Evolutionary conservation across 306 rosid genomes (phyloP).

Genomic region (Inga laurina): DNA sequence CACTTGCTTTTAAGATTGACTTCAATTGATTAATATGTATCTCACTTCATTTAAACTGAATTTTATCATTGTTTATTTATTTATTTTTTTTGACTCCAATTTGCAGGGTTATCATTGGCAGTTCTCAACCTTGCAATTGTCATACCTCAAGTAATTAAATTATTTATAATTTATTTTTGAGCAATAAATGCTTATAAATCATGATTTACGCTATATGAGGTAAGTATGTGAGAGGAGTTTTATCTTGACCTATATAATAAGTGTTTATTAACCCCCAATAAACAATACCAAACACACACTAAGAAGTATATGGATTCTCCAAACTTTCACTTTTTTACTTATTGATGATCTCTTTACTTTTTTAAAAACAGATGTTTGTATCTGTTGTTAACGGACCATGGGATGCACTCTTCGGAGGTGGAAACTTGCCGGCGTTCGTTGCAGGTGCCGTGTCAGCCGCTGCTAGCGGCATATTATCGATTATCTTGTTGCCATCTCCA

Average conservation of each 20-base stretch:
- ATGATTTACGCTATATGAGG: too few relatives aligned
- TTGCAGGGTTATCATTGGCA: neutral
- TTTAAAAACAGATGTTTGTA: slow-evolving; percentile 55
- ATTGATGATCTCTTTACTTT: neutral
- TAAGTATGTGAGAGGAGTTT: too few relatives aligned
- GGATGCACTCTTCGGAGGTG: slow-evolving; percentile 78
- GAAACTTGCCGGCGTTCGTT: slow-evolving; percentile 87
- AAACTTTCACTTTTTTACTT: neutral
- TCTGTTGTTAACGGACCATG: slow-evolving; percentile 72
- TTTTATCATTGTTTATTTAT: neutral
- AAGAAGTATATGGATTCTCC: neutral
- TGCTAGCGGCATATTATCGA: slow-evolving; percentile 56
- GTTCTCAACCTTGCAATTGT: slow-evolving; percentile 16
- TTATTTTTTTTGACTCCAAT: neutral
- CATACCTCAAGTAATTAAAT: neutral
- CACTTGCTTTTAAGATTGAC: neutral
- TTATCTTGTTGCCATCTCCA: slow-evolving; percentile 69
- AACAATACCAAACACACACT: too few relatives aligned
- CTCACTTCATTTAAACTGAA: neutral
- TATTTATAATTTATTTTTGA: neutral
- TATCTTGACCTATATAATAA: too few relatives aligned
- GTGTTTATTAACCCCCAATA: too few relatives aligned
- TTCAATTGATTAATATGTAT: neutral
- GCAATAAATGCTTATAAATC: too few relatives aligned
- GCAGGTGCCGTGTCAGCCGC: slow-evolving; percentile 68